Conservation (phyloP, 2,329 filamentous ascomycete genomes). For the Aspergillus quadricinctus region DNA sequence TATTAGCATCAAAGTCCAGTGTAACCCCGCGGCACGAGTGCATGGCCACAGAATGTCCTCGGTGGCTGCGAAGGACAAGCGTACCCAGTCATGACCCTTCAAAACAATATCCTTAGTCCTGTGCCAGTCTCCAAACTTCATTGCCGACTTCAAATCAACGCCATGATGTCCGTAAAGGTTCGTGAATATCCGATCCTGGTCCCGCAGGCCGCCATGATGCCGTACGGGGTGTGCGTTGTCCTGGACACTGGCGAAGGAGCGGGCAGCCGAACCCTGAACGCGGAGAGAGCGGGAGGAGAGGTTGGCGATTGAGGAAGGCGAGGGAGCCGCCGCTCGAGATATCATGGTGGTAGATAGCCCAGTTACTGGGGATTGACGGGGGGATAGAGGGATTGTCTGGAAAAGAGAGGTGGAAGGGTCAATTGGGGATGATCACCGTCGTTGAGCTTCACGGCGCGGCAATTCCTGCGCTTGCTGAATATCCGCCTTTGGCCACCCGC, state of each 20-base stretch:
- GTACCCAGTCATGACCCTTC: constrained; percentile 92
- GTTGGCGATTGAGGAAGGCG: constrained; percentile 37
- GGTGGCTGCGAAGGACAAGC: constrained; percentile 17
- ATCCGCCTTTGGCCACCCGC: constrained; percentile 32
- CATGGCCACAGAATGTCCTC: neutral
- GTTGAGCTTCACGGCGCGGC: constrained; percentile 27
- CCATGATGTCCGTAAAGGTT: constrained; percentile 95
- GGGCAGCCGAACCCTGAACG: constrained; percentile 40
- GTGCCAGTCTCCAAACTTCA: constrained; percentile 99
- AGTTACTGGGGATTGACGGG: constrained; percentile 27
- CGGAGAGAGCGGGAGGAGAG: constrained; percentile 40
- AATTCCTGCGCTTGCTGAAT: constrained; percentile 38
- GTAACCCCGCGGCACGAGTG: neutral
- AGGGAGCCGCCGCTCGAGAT: constrained; percentile 44
- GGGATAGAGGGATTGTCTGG: constrained; percentile 20
- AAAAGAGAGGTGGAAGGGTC: constrained; percentile 18
- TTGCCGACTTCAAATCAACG: constrained; percentile 84
- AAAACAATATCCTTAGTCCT: constrained; percentile 98
- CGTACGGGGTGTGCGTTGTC: constrained; percentile 58
- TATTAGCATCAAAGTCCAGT: constrained; percentile 20
- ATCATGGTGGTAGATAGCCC: constrained; percentile 40
- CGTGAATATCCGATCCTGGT: constrained; percentile 98
- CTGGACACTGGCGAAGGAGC: constrained; percentile 77
- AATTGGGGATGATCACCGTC: constrained; percentile 14
- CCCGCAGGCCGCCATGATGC: constrained; percentile 80